Base-by-base conservation (phyloP, 2,329 filamentous ascomycete genomes). In the Tolypocladium tundrense region DNA sequence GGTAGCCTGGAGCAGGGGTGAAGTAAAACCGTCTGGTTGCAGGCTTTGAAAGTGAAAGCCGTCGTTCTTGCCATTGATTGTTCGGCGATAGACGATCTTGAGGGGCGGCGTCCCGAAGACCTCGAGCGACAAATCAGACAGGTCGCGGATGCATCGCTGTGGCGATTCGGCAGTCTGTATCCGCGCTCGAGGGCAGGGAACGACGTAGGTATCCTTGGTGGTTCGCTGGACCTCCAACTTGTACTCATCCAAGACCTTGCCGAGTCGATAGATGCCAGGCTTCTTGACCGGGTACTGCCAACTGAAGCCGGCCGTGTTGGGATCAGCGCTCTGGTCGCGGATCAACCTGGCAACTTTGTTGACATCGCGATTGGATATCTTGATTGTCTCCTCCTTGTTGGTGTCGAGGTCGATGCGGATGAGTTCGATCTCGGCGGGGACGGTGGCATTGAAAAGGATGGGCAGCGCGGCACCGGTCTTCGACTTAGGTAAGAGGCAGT, bases 41-140 rank as follows among this genome's bases (percentile, higher is more conserved):
- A 99, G 84, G 67, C 90, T 96, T 72, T 97, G 92, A 65, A 96
- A 93, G 61, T 93, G 91, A 64, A 92, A 91, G 60, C 89, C 90
- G 65, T 87, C 86, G 62, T 95, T 86, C 62, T 89, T 87, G 60
- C 86, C 85, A 65, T 97, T 96, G 64, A 96, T 86, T 8, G 86
- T 87, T 57, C 91, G 88, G 66, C 90, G 94, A 73, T 99, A 99
- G 65, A 90, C 90, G 65, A 99, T 89, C 69, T 92, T 92, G 62
- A 99, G 78, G 3, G 94, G 94, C 3, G 95, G 90, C 0, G 91
- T 95, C 21, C 94, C 94, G 63, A 88, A 81, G 4, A 97, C 90
- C 66, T 93, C 86, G 55, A 99, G 77, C 21, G 86, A 83, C 52
- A 97, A 77, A 67, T 96, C 85, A 2, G 94, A 97, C 41, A 97